Evolutionary conservation across 2,329 filamentous ascomycete genomes (phyloP), one percentile per base, ranked within the genome.

Genomic region (Phialophora chinensis): DNA sequence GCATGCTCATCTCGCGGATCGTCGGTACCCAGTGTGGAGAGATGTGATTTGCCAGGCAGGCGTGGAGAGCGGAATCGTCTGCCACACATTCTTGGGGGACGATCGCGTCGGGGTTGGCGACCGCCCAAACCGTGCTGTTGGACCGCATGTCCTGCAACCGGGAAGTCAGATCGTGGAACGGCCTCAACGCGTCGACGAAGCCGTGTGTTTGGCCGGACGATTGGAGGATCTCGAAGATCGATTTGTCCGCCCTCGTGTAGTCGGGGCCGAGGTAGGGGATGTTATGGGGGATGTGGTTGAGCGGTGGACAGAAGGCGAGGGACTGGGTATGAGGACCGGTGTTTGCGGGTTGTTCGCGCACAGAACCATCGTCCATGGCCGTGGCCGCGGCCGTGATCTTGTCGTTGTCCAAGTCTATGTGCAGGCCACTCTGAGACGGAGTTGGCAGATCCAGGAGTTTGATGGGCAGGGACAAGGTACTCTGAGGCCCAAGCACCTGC

Each of bases 21-120:
- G 53, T 56, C 29, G 53, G 53, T n/a, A 56, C 53, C 53, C 53
- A 56, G 29, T 56, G 53, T 10, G 53, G 53, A 12, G 53, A 56
- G 29, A 56, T 56, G n/a, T 56, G 53, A n/a, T 56, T 35, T 29
- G 29, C 25, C 12, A 56, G 53, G 10, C 53, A 56, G 5, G 25
- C 53, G 25, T 35, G 29, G 8, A 56, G 17, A 4, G 6, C 29
- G 29, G 29, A 8, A 31, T 8, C 2, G 29, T 31, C 29, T 6
- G 29, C 29, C 29, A 31, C 25, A 20, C 53, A 5, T 31, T 56
- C 25, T 29, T 1, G 33, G 4, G 25, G 12, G 5, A 7, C 14
- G 0, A 29, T 25, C 10, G 33, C 17, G 25, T 25, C 17, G 25
- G 12, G 10, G 53, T 35, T 29, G 53, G 53, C 53, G 14, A 33